A percentile compares a stretch with the other conserved stretches of the same genome.
phyloP scores from a whole-genome alignment of 176 grass and related monocot genomes.

The Phragmites australis region DNA sequence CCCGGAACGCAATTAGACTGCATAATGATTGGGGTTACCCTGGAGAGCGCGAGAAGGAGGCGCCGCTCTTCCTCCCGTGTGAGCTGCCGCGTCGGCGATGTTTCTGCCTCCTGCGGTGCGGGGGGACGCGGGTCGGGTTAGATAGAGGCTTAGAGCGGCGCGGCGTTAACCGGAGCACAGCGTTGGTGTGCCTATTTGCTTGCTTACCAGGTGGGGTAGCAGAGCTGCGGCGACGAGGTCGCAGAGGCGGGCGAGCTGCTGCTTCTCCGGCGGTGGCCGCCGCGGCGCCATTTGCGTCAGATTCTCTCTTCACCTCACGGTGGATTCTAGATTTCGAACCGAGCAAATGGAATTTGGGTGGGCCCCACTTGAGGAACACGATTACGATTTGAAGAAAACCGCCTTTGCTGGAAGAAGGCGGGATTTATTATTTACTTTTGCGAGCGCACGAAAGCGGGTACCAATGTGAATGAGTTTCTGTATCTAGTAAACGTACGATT shows the following conservation, averaged over 20 bases:
- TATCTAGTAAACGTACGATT: no score
- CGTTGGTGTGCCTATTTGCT: background rate
- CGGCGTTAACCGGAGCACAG: background rate
- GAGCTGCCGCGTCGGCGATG: conserved; percentile 21
- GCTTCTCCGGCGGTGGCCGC: conserved; percentile 30
- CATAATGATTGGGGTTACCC: conserved; percentile 13
- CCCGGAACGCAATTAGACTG: background rate
- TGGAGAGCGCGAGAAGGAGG: conserved; percentile 55
- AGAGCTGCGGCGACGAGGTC: conserved; percentile 55
- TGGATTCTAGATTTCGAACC: no score
- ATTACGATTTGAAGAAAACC: background rate
- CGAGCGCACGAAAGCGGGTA: no score
- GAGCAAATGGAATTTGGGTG: no score
- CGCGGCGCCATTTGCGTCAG: conserved; percentile 26
- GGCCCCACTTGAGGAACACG: background rate
- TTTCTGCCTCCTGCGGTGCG: conserved; percentile 40
- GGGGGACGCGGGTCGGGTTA: conserved; percentile 15
- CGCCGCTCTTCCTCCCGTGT: conserved; percentile 57
- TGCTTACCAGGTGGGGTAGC: conserved; percentile 51
- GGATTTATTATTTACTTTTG: no score
- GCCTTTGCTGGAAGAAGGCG: background rate
- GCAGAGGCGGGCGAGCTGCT: conserved; percentile 53
- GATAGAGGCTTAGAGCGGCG: conserved; percentile 14
- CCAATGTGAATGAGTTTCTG: no score
- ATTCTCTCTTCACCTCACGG: no score